Base-by-base conservation (phyloP, 352 stramenopile species). In the Hyaloperonospora brassicae region DNA sequence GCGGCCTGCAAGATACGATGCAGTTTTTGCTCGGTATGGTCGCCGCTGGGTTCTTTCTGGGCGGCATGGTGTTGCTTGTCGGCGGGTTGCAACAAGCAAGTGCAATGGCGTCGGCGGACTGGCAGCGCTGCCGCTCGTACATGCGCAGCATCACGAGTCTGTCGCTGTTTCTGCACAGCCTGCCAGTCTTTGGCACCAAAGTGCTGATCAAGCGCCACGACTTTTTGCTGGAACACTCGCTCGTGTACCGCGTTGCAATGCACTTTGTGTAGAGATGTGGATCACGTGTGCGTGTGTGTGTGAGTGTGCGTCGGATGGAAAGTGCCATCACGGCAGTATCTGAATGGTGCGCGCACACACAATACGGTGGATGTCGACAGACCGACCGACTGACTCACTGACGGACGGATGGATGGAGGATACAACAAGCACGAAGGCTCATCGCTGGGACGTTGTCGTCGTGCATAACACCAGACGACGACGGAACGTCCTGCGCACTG, bases 161-260 rank as follows among this genome's bases (percentile, higher is more conserved):
- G 13, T 93, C 83, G 49, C 77, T 93, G 14, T 91, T 93, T 52
- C 62, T 93, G 39, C 74, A 80, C 50, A 78, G 66, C 13, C 62
- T 93, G 25, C 83, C 83, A 1, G 65, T 90, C 10, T 52, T 84
- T 25, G 83, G 83, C 1, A 54, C 79, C 0, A 84, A 72, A 2
- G 64, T 91, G n/a, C 50, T 69, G 50, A 74, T 93, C 61, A 93
- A 90, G 62, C 81, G 80, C 35, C 83, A 90, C 64, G 60, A 89
- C 44, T 87, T 80, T 44, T 58, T 93, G 48, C 62, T 91, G 17
- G 49, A 87, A 53, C 72, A 93, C 60, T 93, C 83, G 51, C 64
- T 93, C 23, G 79, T 91, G 47, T 93, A 93, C 59, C 74, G 83
- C 44, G 45, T 93, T 31, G 66, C 77, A n/a, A 65, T 86, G 51